Evolutionary conservation across 345 rosid genomes (phyloP).

Genomic region (Aquilaria malaccensis): DNA sequence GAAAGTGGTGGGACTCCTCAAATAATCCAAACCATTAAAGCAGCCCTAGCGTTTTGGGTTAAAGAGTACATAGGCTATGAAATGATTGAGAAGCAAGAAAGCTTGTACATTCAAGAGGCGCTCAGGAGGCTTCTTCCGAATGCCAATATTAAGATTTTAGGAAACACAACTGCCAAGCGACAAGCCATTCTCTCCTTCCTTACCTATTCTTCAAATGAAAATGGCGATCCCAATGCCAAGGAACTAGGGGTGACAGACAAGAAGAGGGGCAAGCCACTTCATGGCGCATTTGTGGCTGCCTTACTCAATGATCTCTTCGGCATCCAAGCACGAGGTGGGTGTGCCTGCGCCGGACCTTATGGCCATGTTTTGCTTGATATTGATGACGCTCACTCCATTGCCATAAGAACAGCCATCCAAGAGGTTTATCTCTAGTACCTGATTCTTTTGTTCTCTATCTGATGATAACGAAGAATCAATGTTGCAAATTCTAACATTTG

Average conservation of each 20-base stretch:
- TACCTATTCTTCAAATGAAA: conserved; percentile 24
- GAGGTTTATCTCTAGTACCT: conserved; percentile 20
- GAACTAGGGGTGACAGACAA: conserved; percentile 32
- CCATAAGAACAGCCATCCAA: conserved; percentile 32
- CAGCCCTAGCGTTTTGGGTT: conserved; percentile 51
- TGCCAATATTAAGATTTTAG: conserved; percentile 34
- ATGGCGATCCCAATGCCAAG: neutral
- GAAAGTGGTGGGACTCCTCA: conserved; percentile 60
- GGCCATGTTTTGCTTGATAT: conserved; percentile 44
- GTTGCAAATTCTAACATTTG: neutral
- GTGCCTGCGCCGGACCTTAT: conserved; percentile 71
- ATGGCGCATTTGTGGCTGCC: conserved; percentile 43
- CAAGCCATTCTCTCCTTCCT: conserved; percentile 49
- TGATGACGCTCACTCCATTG: conserved; percentile 16
- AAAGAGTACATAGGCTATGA: conserved; percentile 38
- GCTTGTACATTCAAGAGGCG: conserved; percentile 27
- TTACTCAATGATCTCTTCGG: conserved; percentile 61
- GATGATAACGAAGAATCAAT: neutral
- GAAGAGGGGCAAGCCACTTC: conserved; percentile 43
- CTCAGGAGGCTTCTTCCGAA: conserved; percentile 34
- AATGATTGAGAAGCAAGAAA: conserved; percentile 30
- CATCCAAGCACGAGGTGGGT: conserved; percentile 57
- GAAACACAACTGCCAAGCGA: conserved; percentile 29
- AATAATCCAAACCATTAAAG: conserved; percentile 44
- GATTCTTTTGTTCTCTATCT: neutral